phyloP scores from a whole-genome alignment of 257 asterid genomes.

The Osmanthus fragrans region DNA sequence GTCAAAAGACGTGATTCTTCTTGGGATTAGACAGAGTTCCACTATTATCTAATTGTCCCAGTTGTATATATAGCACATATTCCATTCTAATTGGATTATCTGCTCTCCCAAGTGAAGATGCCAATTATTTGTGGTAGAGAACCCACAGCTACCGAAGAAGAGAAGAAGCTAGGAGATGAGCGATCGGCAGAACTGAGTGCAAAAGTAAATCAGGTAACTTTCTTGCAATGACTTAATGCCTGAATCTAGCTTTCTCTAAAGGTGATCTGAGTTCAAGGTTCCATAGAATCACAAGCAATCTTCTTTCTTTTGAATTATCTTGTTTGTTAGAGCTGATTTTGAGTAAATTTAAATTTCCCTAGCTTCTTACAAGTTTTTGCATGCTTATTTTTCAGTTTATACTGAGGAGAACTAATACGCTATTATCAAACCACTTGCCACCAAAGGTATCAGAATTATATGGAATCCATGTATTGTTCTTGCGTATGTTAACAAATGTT shows the following conservation, averaged over 20 bases:
- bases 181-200: constrained; percentile 87
- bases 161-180: constrained; percentile 79
- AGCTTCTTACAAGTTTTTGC: constrained; percentile 24
- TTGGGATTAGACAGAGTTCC: constrained; percentile 2
- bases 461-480: constrained; percentile 8
- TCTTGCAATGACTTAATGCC: constrained; percentile 17
- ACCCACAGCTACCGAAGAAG: constrained; percentile 82
- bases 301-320: constrained; percentile 16
- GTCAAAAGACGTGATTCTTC: constrained; percentile 1
- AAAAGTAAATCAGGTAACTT: constrained; percentile 81
- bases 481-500: background rate
- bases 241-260: constrained; percentile 13
- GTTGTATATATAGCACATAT: constrained; percentile 12
- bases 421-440: constrained; percentile 93
- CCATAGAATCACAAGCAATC: constrained; percentile 20
- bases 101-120: constrained; percentile 41
- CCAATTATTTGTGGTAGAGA: constrained; percentile 95
- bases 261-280: constrained; percentile 12
- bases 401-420: constrained; percentile 95
- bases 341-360: constrained; percentile 20
- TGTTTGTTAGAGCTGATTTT: constrained; percentile 14
- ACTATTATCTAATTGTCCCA: constrained; percentile 15
- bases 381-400: constrained; percentile 64
- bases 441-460: constrained; percentile 69
- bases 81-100: constrained; percentile 23